Conservation (phyloP, 257 asterid genomes). For the Jacaranda copaia region DNA sequence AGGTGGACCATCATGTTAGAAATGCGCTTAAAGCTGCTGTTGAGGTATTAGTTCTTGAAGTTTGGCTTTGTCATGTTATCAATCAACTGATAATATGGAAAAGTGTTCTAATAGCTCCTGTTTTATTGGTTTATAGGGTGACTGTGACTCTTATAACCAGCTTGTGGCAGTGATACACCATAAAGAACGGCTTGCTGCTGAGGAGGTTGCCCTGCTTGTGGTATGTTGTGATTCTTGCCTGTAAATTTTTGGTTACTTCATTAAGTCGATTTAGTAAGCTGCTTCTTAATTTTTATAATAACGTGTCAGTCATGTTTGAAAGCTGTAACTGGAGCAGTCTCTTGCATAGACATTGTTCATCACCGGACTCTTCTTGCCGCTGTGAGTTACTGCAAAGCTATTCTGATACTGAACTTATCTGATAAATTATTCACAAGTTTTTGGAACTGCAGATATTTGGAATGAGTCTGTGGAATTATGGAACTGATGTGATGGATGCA, state of each 20-base stretch:
- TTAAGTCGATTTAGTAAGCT: conserved; percentile 4
- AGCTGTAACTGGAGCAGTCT: conserved; percentile 78
- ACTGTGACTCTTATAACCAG: conserved; percentile 60
- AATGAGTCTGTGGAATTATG: conserved; percentile 88
- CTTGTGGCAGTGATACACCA: conserved; percentile 65
- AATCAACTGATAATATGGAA: not conserved
- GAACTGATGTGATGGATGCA: conserved; percentile 85
- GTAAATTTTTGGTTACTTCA: not conserved
- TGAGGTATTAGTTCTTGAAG: conserved; percentile 48
- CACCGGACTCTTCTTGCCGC: conserved; percentile 71
- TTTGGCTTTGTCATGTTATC: not conserved
- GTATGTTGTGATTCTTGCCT: conserved; percentile 51
- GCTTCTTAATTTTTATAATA: conserved; percentile 20
- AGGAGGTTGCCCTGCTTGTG: conserved; percentile 86
- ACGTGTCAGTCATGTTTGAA: conserved; percentile 76
- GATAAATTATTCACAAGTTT: conserved; percentile 9
- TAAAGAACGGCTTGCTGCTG: conserved; percentile 52
- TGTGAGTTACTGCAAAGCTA: conserved; percentile 55
- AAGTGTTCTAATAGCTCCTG: conserved; percentile 28
- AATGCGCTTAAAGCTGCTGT: conserved; percentile 69
- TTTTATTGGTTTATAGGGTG: conserved; percentile 57
- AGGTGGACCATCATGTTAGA: conserved; percentile 61
- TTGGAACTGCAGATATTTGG: conserved; percentile 62
- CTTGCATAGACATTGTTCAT: conserved; percentile 66
- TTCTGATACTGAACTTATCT: conserved; percentile 1